Conservation (phyloP, 306 rosid species). For the Dalbergia cultrata region DNA sequence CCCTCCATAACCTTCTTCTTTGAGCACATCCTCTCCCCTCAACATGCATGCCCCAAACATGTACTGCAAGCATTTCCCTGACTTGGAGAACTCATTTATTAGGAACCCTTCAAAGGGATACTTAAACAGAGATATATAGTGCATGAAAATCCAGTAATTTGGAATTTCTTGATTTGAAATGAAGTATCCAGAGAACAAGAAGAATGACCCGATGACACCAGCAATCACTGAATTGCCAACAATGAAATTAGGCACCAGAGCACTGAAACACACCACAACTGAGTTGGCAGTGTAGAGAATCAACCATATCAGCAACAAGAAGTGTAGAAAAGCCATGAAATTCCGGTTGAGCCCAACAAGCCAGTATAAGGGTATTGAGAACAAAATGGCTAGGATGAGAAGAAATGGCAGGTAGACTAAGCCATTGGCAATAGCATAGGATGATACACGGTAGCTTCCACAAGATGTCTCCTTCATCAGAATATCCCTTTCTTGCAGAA, state of each 20-base stretch:
- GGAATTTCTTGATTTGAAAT: conserved; percentile 82
- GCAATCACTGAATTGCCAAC: conserved; percentile 89
- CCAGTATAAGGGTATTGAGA: conserved; percentile 82
- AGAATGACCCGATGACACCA: conserved; percentile 95
- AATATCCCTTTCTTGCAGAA: conserved; percentile 94
- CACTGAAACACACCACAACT: conserved; percentile 95
- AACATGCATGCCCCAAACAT: conserved; percentile 75
- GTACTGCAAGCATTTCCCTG: conserved; percentile 82
- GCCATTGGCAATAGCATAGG: conserved; percentile 91
- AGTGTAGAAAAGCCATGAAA: conserved; percentile 74
- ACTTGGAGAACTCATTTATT: conserved; percentile 85
- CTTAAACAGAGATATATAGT: conserved; percentile 86
- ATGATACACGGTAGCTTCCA: conserved; percentile 91
- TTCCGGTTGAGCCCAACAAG: conserved; percentile 83
- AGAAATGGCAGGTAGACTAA: conserved; percentile 91
- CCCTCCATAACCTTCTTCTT: conserved; percentile 85
- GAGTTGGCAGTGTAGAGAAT: conserved; percentile 91
- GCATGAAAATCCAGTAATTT: conserved; percentile 90
- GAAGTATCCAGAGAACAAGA: conserved; percentile 95
- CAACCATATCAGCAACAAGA: conserved; percentile 82
- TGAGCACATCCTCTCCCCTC: conserved; percentile 76
- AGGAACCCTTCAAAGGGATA: conserved; percentile 96
- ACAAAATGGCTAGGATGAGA: conserved; percentile 81
- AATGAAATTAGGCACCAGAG: conserved; percentile 90
- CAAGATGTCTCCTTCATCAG: conserved; percentile 90